These are phyloP conservation scores for Crithidia fasciculata DNA, from an alignment of 208 protist genomes.

Conservation along the genomic window DNA sequence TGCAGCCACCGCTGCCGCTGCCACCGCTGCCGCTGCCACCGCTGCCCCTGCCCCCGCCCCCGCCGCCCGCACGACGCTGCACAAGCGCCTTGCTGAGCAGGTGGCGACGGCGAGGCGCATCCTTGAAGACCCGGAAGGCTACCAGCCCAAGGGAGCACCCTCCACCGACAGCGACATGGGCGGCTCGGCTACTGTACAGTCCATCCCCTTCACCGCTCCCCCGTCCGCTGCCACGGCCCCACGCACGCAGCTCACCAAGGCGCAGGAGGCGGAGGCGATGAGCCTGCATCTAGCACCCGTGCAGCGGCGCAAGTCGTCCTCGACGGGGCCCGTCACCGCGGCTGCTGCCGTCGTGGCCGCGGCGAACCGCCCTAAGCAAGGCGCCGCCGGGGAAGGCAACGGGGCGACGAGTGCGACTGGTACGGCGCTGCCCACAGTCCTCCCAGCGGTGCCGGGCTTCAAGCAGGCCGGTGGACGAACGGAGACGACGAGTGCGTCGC, in stretches of 20 bases:
- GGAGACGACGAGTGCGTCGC: not conserved
- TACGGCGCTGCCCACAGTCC: conserved; percentile 2
- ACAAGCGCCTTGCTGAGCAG: conserved; percentile 28
- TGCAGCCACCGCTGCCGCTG: no score
- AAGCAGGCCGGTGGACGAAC: not conserved
- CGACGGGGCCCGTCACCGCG: conserved; percentile 1
- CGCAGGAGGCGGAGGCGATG: conserved; percentile 10
- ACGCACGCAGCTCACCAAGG: conserved; percentile 8
- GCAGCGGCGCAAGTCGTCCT: not conserved
- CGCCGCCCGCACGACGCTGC: conserved; percentile 7
- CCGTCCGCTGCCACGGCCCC: conserved; percentile 11
- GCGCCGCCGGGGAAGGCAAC: not conserved
- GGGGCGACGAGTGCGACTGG: not conserved
- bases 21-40: no score
- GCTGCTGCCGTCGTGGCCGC: conserved; percentile 5
- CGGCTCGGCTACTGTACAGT: not conserved
- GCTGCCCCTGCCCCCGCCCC: no score
- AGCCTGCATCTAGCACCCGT: not conserved
- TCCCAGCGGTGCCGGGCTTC: not conserved
- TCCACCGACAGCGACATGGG: not conserved
- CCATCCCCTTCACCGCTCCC: conserved; percentile 3
- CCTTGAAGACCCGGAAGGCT: conserved; percentile 18
- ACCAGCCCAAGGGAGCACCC: conserved; percentile 9
- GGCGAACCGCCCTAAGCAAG: not conserved
- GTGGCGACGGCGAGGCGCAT: conserved; percentile 30